Evolutionary conservation across 768 basidiomycete genomes (phyloP).

Genomic region (Rossbeevera mucosa): DNA sequence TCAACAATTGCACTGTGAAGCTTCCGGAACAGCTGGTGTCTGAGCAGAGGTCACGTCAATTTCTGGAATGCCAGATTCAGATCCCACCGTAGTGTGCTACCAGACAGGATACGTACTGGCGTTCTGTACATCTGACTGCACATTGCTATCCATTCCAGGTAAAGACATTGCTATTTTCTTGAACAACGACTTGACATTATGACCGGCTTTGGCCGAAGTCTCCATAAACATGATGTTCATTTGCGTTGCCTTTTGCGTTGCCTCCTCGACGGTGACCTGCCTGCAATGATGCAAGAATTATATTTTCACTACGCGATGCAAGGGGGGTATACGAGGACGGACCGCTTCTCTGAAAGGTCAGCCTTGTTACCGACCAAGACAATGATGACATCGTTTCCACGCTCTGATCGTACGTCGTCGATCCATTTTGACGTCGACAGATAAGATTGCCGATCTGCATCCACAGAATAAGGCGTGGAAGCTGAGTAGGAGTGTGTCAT

Average conservation of each 20-base stretch:
- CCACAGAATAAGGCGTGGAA: constrained; percentile 2
- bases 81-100: background rate
- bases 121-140: constrained; percentile 51
- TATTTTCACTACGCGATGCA: background rate
- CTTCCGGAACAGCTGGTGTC: constrained; percentile 71
- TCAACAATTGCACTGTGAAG: constrained; percentile 82
- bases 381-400: constrained; percentile 97
- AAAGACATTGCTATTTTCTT: constrained; percentile 99
- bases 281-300: constrained; percentile 39
- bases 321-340: constrained; percentile 23
- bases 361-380: constrained; percentile 99
- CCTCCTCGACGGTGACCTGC: constrained; percentile 98
- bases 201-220: constrained; percentile 97
- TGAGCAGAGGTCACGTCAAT: constrained; percentile 84
- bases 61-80: constrained; percentile 44
- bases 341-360: constrained; percentile 98
- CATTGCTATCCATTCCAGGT: constrained; percentile 91
- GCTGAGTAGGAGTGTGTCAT: background rate
- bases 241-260: constrained; percentile 85
- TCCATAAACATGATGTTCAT: constrained; percentile 98
- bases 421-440: constrained; percentile 98
- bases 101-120: constrained; percentile 34
- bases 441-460: constrained; percentile 91
- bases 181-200: constrained; percentile 98
- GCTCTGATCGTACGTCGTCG: constrained; percentile 95